Conservation (phyloP, 139 green algal genomes). For the Chlamydomonas sp. region DNA sequence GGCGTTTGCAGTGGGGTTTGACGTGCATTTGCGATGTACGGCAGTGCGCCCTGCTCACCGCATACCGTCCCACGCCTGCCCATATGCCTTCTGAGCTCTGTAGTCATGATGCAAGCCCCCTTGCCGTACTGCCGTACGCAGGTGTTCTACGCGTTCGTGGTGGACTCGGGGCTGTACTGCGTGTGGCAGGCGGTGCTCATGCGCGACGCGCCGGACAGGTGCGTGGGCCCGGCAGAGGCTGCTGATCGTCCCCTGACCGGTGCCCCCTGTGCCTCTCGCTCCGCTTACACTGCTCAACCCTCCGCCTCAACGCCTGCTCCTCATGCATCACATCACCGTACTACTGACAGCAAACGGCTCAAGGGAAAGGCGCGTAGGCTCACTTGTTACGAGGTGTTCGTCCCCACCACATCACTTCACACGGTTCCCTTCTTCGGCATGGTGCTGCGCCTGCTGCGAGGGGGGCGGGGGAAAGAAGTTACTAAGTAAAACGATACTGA, state of each 20-base stretch:
- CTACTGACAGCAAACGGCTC: no score
- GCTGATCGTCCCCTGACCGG: neutral
- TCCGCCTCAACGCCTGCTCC: neutral
- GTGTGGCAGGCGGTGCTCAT: constrained; percentile 83
- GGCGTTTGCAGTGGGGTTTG: no score
- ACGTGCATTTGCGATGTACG: no score
- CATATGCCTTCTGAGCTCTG: neutral
- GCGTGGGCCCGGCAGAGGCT: neutral
- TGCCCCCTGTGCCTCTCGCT: neutral
- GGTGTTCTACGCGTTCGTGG: constrained; percentile 85
- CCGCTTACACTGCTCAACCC: neutral
- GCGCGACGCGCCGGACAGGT: constrained; percentile 42
- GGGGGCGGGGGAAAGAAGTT: no score
- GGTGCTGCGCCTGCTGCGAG: no score
- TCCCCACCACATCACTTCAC: no score
- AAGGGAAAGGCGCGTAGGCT: no score
- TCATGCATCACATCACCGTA: neutral
- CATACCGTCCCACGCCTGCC: neutral
- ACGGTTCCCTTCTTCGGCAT: no score
- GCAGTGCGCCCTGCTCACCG: no score
- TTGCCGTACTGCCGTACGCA: constrained; percentile 4
- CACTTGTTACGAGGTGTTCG: neutral
- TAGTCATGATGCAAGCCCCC: neutral
- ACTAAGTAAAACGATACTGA: no score
- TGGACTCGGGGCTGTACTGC: constrained; percentile 80